phyloP scores from a whole-genome alignment of 176 grass and related monocot species.

The barley (Hordeum vulgare) region DNA sequence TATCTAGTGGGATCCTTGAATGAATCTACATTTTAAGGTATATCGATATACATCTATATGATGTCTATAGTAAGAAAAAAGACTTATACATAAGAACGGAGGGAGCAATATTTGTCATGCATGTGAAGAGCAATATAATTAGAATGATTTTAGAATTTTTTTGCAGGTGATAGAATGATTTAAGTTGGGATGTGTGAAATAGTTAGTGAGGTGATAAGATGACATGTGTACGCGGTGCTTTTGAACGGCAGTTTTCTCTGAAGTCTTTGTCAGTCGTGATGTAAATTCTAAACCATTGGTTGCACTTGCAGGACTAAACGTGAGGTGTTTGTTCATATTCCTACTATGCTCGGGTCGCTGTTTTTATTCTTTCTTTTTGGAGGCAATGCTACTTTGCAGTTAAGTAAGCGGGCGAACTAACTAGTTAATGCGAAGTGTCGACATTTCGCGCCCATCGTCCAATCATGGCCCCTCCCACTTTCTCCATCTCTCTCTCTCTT shows the following conservation, averaged over 20 bases:
- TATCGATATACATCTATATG: no score
- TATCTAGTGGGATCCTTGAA: no score
- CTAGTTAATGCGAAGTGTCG: slow-evolving; percentile 41
- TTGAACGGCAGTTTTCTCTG: background rate
- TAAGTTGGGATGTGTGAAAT: no score
- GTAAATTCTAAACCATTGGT: background rate
- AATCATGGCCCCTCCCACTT: background rate
- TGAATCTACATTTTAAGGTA: no score
- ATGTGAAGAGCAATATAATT: no score
- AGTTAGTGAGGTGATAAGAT: no score
- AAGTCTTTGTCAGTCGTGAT: background rate
- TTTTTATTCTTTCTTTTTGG: background rate
- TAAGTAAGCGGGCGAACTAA: background rate
- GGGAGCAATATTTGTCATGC: no score
- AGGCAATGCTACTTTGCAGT: background rate
- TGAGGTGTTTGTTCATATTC: background rate
- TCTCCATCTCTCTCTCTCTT: background rate
- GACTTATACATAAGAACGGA: no score
- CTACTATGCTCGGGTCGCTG: background rate
- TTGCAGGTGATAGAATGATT: no score
- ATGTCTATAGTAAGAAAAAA: no score
- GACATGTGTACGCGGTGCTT: background rate
- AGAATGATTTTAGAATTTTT: no score
- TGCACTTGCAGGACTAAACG: background rate
- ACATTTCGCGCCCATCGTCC: slow-evolving; percentile 10